Base-by-base conservation (phyloP, 129 eudicot species). In the Flaveria bidentis region DNA sequence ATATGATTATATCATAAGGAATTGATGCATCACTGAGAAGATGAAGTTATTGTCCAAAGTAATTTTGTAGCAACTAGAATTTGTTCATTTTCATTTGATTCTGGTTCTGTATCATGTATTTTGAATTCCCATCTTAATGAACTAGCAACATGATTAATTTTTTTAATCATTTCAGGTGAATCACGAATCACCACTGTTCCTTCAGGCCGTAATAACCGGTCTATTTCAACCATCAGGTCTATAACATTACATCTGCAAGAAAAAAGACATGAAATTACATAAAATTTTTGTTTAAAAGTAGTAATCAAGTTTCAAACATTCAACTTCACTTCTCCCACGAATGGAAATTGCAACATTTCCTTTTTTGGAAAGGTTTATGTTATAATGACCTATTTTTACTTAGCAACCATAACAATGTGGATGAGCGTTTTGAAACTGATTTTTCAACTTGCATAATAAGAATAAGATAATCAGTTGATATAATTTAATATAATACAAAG, bases 211-310 rank as follows among this genome's bases (percentile, higher is more conserved):
- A 91, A 67, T 45, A 91, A 87, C 46, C 97, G 81, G 82, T 91
- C 97, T 16, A 91, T 85, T 73, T 91, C 97, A 52, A 91, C 89
- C 79, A 91, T 87, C 72, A 91, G 67, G 77, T 91, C 97, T 60
- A 91, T 89, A 69, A 91, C 75, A 76, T 85, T 87, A 76, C 97
- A 91, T 84, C 97, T 91, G 86, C 77, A 79, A 53, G 20, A 61
- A 52, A 33, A 67, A 25, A 9, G n/a, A 70, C 14, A 55, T 18
- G 28, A 56, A 55, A 56, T 56, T 55, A 56, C 15, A 20, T 73
- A 18, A 71, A 70, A 30, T 51, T 25, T 65, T 36, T 62, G 67
- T 16, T 39, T 65, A 2, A 39, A 14, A 65, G 41, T 33, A 65
- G 44, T 62, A 5, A 28, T n/a, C 12, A 56, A 14, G 63, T 20